Percentiles rank a stretch among this genome's conserved stretches.
Evolutionary conservation across 371 early-diverging fungal species (phyloP).

Genomic region (Actinomortierella ambigua): DNA sequence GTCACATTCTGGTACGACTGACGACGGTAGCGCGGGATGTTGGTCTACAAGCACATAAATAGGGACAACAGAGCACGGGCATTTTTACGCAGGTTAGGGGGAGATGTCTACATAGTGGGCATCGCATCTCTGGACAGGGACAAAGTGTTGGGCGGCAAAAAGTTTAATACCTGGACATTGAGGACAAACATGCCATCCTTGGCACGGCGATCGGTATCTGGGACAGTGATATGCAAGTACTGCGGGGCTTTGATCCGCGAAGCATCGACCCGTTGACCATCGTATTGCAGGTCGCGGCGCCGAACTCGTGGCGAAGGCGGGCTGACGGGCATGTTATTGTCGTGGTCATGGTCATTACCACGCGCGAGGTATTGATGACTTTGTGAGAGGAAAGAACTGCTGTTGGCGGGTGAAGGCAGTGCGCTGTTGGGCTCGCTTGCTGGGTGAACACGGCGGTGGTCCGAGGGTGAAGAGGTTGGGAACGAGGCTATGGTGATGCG

Average conservation of each 20-base stretch:
- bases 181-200: slow-evolving; percentile 43
- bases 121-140: neutral
- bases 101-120: neutral
- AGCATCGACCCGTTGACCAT: slow-evolving; percentile 36
- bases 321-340: no score
- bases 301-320: no score
- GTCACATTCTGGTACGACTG: slow-evolving; percentile 38
- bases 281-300: slow-evolving; percentile 28
- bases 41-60: slow-evolving; percentile 23
- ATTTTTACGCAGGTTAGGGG: neutral
- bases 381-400: no score
- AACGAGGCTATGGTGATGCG: no score
- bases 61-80: neutral
- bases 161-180: slow-evolving; percentile 22
- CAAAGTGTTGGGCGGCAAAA: neutral
- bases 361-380: no score
- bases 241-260: slow-evolving; percentile 38
- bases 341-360: no score
- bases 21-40: slow-evolving; percentile 40
- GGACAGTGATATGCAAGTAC: slow-evolving; percentile 37
- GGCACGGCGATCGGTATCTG: slow-evolving; percentile 30
- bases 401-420: no score
- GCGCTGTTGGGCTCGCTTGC: no score
- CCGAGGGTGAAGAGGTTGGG: no score
- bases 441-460: no score